Evolutionary conservation across 1,284 basidiomycete species (phyloP).

Genomic region (Caloboletus firmus): DNA sequence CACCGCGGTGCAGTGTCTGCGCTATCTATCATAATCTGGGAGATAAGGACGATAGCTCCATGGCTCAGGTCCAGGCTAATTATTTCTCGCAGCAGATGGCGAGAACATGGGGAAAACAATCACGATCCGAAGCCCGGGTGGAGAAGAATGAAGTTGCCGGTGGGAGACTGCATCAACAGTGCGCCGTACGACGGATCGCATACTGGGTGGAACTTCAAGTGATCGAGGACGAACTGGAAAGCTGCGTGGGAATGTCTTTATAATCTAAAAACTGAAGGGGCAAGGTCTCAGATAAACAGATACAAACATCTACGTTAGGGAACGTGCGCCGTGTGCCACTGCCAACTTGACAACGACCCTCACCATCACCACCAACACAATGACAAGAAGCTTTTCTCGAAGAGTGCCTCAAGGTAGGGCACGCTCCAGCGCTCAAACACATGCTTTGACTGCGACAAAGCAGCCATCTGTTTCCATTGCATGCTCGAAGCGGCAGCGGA

Average conservation of each 20-base stretch:
- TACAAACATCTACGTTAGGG: constrained; percentile 13
- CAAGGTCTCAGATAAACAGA: constrained; percentile 14
- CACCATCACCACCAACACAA: constrained; percentile 17
- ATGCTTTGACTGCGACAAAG: constrained; percentile 26
- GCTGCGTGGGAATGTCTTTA: too few species aligned
- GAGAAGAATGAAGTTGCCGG: not conserved
- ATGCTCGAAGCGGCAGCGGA: constrained; percentile 23
- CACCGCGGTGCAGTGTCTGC: not conserved
- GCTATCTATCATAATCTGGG: not conserved
- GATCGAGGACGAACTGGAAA: too few species aligned
- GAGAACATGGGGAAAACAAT: not conserved
- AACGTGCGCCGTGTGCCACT: constrained; percentile 10
- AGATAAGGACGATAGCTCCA: not conserved
- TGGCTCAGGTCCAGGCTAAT: not conserved
- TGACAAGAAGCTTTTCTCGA: constrained; percentile 23
- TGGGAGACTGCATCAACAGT: not conserved
- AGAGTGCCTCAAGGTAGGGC: constrained; percentile 31
- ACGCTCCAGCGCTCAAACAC: constrained; percentile 21
- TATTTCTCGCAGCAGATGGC: not conserved
- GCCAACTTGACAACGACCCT: constrained; percentile 1
- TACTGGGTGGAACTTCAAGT: not conserved
- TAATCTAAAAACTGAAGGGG: too few species aligned
- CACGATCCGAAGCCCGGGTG: too few species aligned
- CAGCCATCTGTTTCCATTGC: constrained; percentile 22
- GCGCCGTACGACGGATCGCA: too few species aligned